A percentile compares a stretch with the other conserved stretches of the same genome.
phyloP scores from a whole-genome alignment of 2,329 filamentous ascomycete genomes.

The Beauveria sp. region DNA sequence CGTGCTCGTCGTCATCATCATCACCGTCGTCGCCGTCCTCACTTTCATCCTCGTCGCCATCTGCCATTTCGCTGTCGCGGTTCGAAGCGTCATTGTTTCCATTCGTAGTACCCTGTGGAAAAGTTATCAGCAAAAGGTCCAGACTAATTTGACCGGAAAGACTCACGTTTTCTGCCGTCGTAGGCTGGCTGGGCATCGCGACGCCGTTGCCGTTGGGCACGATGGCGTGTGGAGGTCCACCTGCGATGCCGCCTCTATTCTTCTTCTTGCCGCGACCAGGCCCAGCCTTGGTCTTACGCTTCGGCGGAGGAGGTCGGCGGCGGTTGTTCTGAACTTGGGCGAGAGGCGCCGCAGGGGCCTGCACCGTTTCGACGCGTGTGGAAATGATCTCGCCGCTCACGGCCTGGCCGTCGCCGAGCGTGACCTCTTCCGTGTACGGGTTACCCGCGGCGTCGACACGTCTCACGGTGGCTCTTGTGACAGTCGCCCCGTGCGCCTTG shows the following conservation, averaged over 20 bases:
- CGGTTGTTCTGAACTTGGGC: slow-evolving; percentile 43
- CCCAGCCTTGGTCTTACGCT: slow-evolving; percentile 69
- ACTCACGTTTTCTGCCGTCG: slow-evolving; percentile 23
- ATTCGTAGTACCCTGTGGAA: slow-evolving; percentile 30
- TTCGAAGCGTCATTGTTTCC: slow-evolving; percentile 37
- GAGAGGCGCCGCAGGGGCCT: slow-evolving; percentile 45
- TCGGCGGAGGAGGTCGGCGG: slow-evolving; percentile 66
- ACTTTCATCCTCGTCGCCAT: slow-evolving; percentile 39
- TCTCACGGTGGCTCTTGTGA: slow-evolving; percentile 74
- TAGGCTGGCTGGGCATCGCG: slow-evolving; percentile 11
- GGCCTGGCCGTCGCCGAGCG: slow-evolving; percentile 68
- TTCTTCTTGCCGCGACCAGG: slow-evolving; percentile 74
- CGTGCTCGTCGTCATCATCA: slow-evolving; percentile 31
- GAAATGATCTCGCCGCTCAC: slow-evolving; percentile 76
- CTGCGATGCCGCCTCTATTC: slow-evolving; percentile 45
- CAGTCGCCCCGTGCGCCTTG: slow-evolving; percentile 40
- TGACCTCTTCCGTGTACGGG: slow-evolving; percentile 75
- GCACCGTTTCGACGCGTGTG: slow-evolving; percentile 39
- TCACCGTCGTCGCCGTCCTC: slow-evolving; percentile 40
- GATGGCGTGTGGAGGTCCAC: slow-evolving; percentile 6
- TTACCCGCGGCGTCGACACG: slow-evolving; percentile 73
- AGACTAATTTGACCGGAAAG: not conserved
- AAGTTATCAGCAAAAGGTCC: slow-evolving; percentile 16
- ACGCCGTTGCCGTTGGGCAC: slow-evolving; percentile 25
- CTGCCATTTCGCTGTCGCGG: slow-evolving; percentile 46